Evolutionary conservation across 2,329 filamentous ascomycete genomes (phyloP).

Genomic region (Cladophialophora psammophila): DNA sequence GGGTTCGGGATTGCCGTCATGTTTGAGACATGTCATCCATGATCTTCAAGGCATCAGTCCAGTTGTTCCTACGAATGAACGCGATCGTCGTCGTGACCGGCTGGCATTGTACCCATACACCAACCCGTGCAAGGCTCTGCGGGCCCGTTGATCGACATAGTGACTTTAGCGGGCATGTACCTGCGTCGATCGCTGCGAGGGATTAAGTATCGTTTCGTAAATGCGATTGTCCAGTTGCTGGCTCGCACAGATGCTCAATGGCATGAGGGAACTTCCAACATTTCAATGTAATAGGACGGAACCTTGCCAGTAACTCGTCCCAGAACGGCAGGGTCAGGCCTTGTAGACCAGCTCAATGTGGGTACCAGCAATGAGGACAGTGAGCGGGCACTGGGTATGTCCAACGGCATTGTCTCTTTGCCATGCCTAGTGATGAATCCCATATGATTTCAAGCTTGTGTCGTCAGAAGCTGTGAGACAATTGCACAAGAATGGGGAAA

Average conservation of each 20-base stretch:
- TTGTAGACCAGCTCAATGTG: too few species aligned
- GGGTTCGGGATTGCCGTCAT: not conserved
- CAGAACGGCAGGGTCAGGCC: too few species aligned
- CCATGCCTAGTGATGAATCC: not conserved
- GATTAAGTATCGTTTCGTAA: conserved; percentile 3
- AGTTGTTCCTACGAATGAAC: not conserved
- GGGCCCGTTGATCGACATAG: conserved; percentile 22
- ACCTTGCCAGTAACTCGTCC: too few species aligned
- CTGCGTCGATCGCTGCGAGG: conserved; percentile 30
- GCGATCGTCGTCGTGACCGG: conserved; percentile 6
- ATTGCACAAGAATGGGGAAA: not conserved
- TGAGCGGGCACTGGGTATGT: not conserved
- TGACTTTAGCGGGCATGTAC: conserved; percentile 13
- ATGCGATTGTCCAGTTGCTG: not conserved
- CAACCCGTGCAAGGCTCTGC: conserved; percentile 13
- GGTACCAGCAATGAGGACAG: not conserved
- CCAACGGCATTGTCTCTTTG: not conserved
- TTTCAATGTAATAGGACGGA: too few species aligned
- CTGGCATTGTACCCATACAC: not conserved
- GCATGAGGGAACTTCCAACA: too few species aligned
- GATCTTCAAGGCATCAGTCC: conserved; percentile 17
- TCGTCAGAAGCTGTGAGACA: not conserved
- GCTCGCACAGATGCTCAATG: not conserved
- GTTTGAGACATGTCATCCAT: conserved; percentile 12
- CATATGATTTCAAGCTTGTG: not conserved